A percentile compares a stretch with the other conserved stretches of the same genome.
Evolutionary conservation across 768 basidiomycete species (phyloP).

Genomic region (Agaricus blazei): DNA sequence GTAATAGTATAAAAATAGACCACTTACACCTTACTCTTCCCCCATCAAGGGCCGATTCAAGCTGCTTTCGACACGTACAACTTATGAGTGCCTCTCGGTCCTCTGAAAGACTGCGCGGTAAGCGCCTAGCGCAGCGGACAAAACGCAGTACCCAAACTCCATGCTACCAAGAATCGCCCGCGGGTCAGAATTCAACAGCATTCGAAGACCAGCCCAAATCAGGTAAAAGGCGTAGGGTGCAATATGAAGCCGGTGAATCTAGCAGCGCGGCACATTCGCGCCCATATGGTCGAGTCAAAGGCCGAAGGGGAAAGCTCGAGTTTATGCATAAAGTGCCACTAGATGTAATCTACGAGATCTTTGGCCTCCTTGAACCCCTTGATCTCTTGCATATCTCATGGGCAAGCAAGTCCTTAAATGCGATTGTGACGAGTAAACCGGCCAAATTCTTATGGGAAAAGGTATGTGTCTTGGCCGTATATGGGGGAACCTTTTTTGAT

Average conservation of each 20-base stretch:
- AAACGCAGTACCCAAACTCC: not conserved
- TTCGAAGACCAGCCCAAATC: not conserved
- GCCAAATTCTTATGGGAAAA: conserved; percentile 27
- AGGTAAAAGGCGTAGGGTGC: not conserved
- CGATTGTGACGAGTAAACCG: conserved; percentile 23
- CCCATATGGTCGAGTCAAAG: conserved; percentile 10
- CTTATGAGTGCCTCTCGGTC: not conserved
- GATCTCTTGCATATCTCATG: conserved; percentile 38
- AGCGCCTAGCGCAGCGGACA: not conserved
- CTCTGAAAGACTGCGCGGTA: not conserved
- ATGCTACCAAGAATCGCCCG: not conserved
- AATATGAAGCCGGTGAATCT: not conserved
- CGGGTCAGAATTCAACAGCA: not conserved
- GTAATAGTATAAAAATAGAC: too few relatives aligned
- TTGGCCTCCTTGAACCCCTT: conserved; percentile 29
- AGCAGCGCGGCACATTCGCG: not conserved
- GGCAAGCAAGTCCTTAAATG: conserved; percentile 29
- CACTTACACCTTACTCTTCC: too few relatives aligned
- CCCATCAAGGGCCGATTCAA: too few relatives aligned
- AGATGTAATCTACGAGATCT: conserved; percentile 33
- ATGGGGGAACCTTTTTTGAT: not conserved
- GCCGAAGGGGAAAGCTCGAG: conserved; percentile 20
- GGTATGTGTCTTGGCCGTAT: conserved; percentile 13
- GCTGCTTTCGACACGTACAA: not conserved
- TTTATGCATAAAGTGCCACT: conserved; percentile 28